Evolutionary conservation across 257 asterid genomes (phyloP), one percentile per base, ranked within the genome.

Genomic region (Solanum chmielewskii): DNA sequence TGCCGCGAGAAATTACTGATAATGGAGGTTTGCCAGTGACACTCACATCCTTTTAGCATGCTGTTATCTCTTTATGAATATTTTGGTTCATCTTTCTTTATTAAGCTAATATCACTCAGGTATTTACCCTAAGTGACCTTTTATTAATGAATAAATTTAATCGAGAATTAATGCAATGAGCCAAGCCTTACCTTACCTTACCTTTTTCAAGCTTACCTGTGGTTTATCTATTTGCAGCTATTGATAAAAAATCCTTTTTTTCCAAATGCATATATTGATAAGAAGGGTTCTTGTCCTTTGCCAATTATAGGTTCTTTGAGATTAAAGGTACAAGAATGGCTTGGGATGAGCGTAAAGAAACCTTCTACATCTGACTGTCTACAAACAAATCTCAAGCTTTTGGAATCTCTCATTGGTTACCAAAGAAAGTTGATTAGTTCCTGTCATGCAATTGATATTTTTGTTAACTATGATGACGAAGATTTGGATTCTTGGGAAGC

Each of bases 1-100:
- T 96, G 88, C 99, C 98, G 74, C 96, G 94, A 84, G 99, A 95
- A 92, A 88, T 91, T 89, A 94, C 98, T 84, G 95, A 95, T 90
- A 86, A 86, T 93, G 96, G 94, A 83, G 98, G 99, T 96, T 93
- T 68, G 95, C n/a, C 23, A 81, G 42, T 49, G 68, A 33, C 44
- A 52, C 66, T 20, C 85, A 27, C 41, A 47, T 80, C 68, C 41
- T 16, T 85, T 85, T 56, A 83, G 85, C 85, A 18, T 49, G 69
- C 85, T 80, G 45, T 47, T 29, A 44, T 27, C 15, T 29, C 31
- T 78, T 25, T 25, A 18, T 74, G 64, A 78, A 45, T 78, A 37
- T n/a, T n/a, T 76, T 76, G 33, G 21, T 76, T 76, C 59, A 41
- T 76, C 83, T 76, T 37, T 21, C n/a, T 18, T 74, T 37, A 6